These are phyloP conservation scores for Thelonectria olida DNA, from an alignment of 2,329 filamentous ascomycete genomes.

Conservation along the genomic window DNA sequence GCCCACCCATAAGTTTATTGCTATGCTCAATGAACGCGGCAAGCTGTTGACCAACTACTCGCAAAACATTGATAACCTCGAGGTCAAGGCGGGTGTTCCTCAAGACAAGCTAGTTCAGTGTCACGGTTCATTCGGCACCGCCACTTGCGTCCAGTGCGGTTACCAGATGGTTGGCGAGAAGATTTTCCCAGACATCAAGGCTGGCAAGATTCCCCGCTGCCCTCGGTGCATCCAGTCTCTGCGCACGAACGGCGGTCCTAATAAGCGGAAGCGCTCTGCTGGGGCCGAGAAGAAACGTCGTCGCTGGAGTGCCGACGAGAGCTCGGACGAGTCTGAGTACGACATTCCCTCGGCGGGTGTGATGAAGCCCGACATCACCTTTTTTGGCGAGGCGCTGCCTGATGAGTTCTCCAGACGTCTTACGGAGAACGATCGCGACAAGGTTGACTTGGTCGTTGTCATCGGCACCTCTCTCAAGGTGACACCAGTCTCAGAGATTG, in stretches of 20 bases:
- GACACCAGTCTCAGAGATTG: conserved; percentile 91
- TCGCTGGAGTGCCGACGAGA: conserved; percentile 49
- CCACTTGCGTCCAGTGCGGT: conserved; percentile 85
- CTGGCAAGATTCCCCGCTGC: conserved; percentile 81
- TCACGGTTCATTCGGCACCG: conserved; percentile 94
- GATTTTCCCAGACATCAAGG: conserved; percentile 83
- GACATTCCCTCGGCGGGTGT: conserved; percentile 75
- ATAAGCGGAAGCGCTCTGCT: conserved; percentile 53
- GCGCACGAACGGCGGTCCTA: conserved; percentile 36
- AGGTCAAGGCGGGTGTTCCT: conserved; percentile 83
- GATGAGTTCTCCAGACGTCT: conserved; percentile 84
- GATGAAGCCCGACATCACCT: conserved; percentile 98
- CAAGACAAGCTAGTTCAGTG: conserved; percentile 91
- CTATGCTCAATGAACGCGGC: conserved; percentile 83
- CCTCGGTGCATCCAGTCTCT: conserved; percentile 71
- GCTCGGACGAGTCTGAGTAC: conserved; percentile 58
- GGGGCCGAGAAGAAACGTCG: conserved; percentile 54
- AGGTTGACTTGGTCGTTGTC: conserved; percentile 89
- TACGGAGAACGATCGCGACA: conserved; percentile 80
- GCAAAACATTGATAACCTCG: conserved; percentile 98
- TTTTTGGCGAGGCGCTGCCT: conserved; percentile 92
- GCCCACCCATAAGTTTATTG: conserved; percentile 94
- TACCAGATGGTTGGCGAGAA: conserved; percentile 77
- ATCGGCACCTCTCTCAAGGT: conserved; percentile 98
- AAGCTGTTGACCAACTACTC: conserved; percentile 98